phyloP scores from a whole-genome alignment of 192 early-diverging fungal species.

The Backusella macrospora region DNA sequence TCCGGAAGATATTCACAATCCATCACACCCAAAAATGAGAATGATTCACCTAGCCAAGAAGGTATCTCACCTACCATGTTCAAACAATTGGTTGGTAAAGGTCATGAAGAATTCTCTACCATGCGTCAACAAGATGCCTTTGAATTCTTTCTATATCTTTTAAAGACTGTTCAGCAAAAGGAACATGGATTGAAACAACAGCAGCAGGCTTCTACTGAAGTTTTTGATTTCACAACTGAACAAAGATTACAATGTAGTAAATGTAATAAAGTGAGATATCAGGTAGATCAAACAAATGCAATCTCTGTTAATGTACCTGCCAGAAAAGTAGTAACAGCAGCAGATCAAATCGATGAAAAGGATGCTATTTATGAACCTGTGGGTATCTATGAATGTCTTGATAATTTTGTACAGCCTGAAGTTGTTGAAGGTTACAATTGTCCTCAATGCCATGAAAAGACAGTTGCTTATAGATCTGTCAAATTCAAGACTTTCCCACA shows the following conservation, averaged over 20 bases:
- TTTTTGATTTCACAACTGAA: slow-evolving; percentile 81
- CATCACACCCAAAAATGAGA: slow-evolving; percentile 38
- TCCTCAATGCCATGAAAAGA: slow-evolving; percentile 61
- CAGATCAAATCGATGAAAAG: slow-evolving; percentile 29
- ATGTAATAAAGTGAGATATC: slow-evolving; percentile 86
- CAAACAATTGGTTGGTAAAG: slow-evolving; percentile 84
- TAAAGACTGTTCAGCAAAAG: slow-evolving; percentile 73
- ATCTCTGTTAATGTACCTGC: slow-evolving; percentile 77
- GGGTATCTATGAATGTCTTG: slow-evolving; percentile 67
- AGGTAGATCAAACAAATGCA: slow-evolving; percentile 47
- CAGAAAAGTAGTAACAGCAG: slow-evolving; percentile 46
- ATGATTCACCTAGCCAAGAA: slow-evolving; percentile 59
- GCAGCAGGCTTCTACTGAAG: slow-evolving; percentile 56
- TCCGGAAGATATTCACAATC: slow-evolving; percentile 83
- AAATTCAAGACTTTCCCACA: slow-evolving; percentile 80
- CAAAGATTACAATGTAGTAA: slow-evolving; percentile 85
- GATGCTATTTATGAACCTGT: slow-evolving; percentile 52
- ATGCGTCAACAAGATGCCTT: slow-evolving; percentile 99
- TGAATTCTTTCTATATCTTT: slow-evolving; percentile 87
- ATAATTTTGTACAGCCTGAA: slow-evolving; percentile 56
- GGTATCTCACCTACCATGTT: slow-evolving; percentile 93
- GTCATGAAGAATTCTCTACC: slow-evolving; percentile 92
- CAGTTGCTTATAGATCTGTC: slow-evolving; percentile 45
- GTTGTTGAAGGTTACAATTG: slow-evolving; percentile 64
- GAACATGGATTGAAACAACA: slow-evolving; percentile 71